Conservation (phyloP, 495 filamentous ascomycete species). For the Lentithecium fluviatile region DNA sequence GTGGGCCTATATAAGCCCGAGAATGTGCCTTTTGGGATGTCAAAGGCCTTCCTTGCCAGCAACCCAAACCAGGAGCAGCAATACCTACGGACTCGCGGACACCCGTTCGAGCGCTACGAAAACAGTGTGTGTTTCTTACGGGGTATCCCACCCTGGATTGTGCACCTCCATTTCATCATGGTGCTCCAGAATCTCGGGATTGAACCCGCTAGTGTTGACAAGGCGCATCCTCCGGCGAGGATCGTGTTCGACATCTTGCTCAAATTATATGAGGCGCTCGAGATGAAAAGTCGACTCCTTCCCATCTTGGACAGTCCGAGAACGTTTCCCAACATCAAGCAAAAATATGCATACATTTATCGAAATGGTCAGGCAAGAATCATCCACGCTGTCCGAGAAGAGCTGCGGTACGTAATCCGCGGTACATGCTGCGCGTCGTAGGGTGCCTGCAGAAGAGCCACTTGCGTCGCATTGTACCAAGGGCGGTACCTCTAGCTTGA, state of each 20-base stretch:
- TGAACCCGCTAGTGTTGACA: neutral
- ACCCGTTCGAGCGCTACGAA: slow-evolving; percentile 9
- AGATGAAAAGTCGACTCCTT: slow-evolving; percentile 10
- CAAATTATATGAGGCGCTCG: neutral
- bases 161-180: slow-evolving; percentile 19
- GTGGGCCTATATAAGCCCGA: slow-evolving; percentile 5
- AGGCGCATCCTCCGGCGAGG: neutral
- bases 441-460: neutral
- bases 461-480: neutral
- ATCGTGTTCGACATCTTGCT: slow-evolving; percentile 7
- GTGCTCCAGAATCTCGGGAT: slow-evolving; percentile 1
- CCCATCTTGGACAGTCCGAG: neutral
- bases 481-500: neutral
- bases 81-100: slow-evolving; percentile 3
- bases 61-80: neutral
- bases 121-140: slow-evolving; percentile 10
- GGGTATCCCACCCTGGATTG: slow-evolving; percentile 13
- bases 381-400: slow-evolving; percentile 22
- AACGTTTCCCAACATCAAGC: slow-evolving; percentile 23
- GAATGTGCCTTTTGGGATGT: slow-evolving; percentile 12
- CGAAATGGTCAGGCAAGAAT: slow-evolving; percentile 35
- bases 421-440: neutral
- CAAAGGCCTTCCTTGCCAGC: neutral
- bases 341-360: slow-evolving; percentile 37
- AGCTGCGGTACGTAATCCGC: slow-evolving; percentile 16